Conservation (phyloP, 805 yeast genomes). For the Hanseniaspora guilliermondii region DNA sequence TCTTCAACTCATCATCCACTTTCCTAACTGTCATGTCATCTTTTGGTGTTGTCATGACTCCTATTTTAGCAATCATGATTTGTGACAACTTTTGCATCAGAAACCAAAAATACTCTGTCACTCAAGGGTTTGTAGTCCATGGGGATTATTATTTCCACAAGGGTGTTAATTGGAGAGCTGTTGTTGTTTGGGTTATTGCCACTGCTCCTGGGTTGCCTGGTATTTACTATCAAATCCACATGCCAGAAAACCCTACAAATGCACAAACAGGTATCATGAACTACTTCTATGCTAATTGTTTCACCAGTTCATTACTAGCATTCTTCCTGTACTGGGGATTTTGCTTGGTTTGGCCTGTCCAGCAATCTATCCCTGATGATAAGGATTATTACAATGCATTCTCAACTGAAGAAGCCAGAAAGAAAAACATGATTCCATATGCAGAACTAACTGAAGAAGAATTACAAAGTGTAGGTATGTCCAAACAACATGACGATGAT, state of each 20-base stretch:
- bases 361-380: slow-evolving; percentile 29
- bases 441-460: slow-evolving; percentile 20
- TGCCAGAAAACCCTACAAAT: slow-evolving; percentile 18
- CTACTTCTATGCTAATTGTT: slow-evolving; percentile 34
- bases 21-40: slow-evolving; percentile 31
- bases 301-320: slow-evolving; percentile 33
- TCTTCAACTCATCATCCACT: slow-evolving; percentile 29
- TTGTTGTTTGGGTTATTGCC: slow-evolving; percentile 27
- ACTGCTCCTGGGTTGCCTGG: slow-evolving; percentile 43
- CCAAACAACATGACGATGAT: slow-evolving; percentile 3
- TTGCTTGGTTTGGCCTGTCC: slow-evolving; percentile 29
- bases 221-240: slow-evolving; percentile 28
- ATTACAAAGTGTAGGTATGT: slow-evolving; percentile 13
- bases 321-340: slow-evolving; percentile 29
- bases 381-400: slow-evolving; percentile 32
- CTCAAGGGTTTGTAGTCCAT: slow-evolving; percentile 21
- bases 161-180: slow-evolving; percentile 32
- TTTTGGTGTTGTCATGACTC: slow-evolving; percentile 30
- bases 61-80: slow-evolving; percentile 30
- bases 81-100: slow-evolving; percentile 33
- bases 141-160: slow-evolving; percentile 30
- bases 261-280: slow-evolving; percentile 29
- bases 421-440: slow-evolving; percentile 27
- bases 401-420: slow-evolving; percentile 28
- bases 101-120: slow-evolving; percentile 28